Evolutionary conservation across 768 basidiomycete species (phyloP), one percentile per base, ranked within the genome.

Genomic region (Rhodotorula kratochvilovae): DNA sequence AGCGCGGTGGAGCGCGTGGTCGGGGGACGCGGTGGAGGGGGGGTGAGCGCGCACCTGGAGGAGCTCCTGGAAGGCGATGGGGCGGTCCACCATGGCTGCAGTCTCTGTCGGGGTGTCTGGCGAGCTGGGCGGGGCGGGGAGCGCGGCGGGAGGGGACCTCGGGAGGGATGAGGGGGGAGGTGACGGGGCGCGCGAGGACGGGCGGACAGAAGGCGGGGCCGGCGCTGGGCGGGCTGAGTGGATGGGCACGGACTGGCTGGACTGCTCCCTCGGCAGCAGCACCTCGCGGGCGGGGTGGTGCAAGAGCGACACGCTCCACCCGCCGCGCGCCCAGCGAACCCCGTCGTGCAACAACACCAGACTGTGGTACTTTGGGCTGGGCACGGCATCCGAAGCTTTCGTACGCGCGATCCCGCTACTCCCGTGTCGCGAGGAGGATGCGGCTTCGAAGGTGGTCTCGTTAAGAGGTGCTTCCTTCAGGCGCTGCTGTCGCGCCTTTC

Each of bases 31-130:
- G n/a, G 51, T 3, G 48, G 13, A 31, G 12, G 46, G 2, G 42
- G n/a, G 23, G 54, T 10, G n/a, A 13, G 31, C 15, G 50, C 70
- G 39, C 25, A 71, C 70, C 70, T 71, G 70, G 39, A 71, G 45
- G 31, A 71, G 70, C 65, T 71, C 70, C 62, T 71, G 70, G 62
- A 71, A 71, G 8, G 70, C 70, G 65, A 71, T 71, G 4, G 70
- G 70, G 19, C 70, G 65, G 61, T 71, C 70, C 17, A 66, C 65
- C 65, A 66, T 66, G 35, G 15, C 45, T 21, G 35, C 33, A 25
- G 1, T 23, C 10, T 7, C n/a, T 27, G 3, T 53, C 27, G 13
- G n/a, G 13, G 0, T 27, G 27, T 29, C 55, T 12, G 21, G 35
- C 10, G 33, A 21, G 21, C 21, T 56, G 7, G 35, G 33, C 15